Evolutionary conservation across 805 yeast species (phyloP).

Genomic region (Zygosaccharomyces rouxii): DNA sequence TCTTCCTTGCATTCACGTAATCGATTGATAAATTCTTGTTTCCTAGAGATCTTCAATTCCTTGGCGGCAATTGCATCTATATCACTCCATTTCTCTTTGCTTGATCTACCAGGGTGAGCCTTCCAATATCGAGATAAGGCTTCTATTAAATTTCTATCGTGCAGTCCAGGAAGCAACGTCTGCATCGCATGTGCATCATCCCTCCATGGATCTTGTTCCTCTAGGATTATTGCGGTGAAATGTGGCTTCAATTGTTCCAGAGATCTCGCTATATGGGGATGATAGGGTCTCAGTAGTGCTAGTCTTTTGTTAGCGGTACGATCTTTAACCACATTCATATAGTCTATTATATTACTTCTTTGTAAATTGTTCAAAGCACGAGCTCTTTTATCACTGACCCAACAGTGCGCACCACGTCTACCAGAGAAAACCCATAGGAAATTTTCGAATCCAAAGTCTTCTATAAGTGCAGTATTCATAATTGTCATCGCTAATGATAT

Average conservation of each 20-base stretch:
- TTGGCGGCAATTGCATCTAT: constrained; percentile 49
- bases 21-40: constrained; percentile 37
- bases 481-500: constrained; percentile 79
- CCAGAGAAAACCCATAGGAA: constrained; percentile 96
- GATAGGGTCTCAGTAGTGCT: constrained; percentile 70
- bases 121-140: constrained; percentile 60
- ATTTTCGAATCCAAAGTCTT: constrained; percentile 86
- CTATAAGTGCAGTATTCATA: constrained; percentile 63
- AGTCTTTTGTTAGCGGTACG: constrained; percentile 45
- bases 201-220: constrained; percentile 87
- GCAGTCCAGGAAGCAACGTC: constrained; percentile 56
- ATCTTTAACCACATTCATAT: constrained; percentile 68
- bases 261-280: constrained; percentile 81
- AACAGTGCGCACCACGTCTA: constrained; percentile 98
- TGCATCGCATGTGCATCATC: constrained; percentile 49
- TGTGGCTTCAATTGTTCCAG: constrained; percentile 58
- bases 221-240: constrained; percentile 62
- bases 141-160: constrained; percentile 53
- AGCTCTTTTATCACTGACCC: constrained; percentile 89
- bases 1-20: constrained; percentile 76
- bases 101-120: constrained; percentile 45
- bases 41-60: constrained; percentile 27
- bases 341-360: constrained; percentile 77
- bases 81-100: constrained; percentile 74
- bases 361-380: constrained; percentile 65